Conservation (phyloP, 1,139 yeast genomes). For the Hemisphaericaspora subhashii region DNA sequence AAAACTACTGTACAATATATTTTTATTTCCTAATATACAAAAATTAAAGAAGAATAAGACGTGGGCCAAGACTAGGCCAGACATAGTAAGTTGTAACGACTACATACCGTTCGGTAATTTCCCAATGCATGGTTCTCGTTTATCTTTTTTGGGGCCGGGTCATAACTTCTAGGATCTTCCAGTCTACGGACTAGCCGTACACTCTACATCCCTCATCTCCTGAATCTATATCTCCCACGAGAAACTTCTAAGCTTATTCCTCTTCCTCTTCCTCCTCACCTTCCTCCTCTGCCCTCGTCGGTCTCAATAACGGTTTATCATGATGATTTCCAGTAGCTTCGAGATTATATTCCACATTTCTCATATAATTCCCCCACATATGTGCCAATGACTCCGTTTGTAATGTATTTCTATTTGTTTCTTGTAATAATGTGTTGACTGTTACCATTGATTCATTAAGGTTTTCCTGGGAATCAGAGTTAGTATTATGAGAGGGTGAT, state of each 20-base stretch:
- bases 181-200: no score
- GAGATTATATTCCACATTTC: conserved; percentile 69
- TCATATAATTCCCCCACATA: conserved; percentile 79
- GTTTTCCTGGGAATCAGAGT: conserved; percentile 46
- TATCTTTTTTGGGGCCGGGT: no score
- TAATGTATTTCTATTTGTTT: conserved; percentile 65
- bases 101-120: no score
- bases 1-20: conserved; percentile 2
- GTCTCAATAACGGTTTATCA: background rate
- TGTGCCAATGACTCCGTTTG: conserved; percentile 73
- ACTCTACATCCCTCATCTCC: no score
- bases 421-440: conserved; percentile 60
- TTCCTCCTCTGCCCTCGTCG: background rate
- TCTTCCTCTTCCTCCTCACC: background rate
- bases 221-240: no score
- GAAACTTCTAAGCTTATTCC: background rate
- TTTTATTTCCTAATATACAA: conserved; percentile 2
- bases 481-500: background rate
- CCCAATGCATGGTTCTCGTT: no score
- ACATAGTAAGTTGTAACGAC: background rate
- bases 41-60: background rate
- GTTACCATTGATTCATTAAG: conserved; percentile 70
- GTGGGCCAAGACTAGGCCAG: background rate
- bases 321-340: conserved; percentile 62
- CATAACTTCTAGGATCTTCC: background rate